Conservation (phyloP, 2,329 filamentous ascomycete genomes). For the Colletotrichum melonis region DNA sequence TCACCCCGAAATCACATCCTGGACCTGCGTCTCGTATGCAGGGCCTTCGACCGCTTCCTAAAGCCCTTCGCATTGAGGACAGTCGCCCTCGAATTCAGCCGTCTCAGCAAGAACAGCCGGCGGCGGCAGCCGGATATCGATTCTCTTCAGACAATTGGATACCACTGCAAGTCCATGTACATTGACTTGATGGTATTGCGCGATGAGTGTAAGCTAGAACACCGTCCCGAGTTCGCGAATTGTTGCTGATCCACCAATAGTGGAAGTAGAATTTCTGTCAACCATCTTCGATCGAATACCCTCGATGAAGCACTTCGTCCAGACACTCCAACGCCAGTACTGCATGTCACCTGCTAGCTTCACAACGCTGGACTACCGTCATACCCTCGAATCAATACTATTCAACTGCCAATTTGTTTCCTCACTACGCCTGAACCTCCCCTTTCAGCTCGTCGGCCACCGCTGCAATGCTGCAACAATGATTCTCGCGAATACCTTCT, state of each 20-base stretch:
- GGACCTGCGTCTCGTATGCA: constrained; percentile 60
- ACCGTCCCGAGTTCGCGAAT: background rate
- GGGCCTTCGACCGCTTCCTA: constrained; percentile 58
- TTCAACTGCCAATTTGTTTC: constrained; percentile 56
- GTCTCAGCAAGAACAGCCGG: constrained; percentile 53
- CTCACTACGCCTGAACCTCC: constrained; percentile 61
- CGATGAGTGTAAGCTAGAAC: constrained; percentile 55
- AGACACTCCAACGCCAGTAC: constrained; percentile 56
- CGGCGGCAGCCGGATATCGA: constrained; percentile 48
- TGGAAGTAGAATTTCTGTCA: constrained; percentile 60
- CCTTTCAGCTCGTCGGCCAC: constrained; percentile 60
- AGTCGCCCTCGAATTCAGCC: constrained; percentile 61
- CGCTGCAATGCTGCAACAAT: constrained; percentile 60
- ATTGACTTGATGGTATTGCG: constrained; percentile 65
- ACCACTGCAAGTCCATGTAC: constrained; percentile 60
- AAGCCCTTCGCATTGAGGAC: constrained; percentile 59
- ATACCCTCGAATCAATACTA: constrained; percentile 54
- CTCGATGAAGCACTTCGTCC: constrained; percentile 57
- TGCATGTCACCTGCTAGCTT: constrained; percentile 62
- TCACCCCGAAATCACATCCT: constrained; percentile 58
- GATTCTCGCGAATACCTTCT: constrained; percentile 64
- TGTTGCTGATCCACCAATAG: constrained; percentile 42
- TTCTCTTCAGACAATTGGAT: constrained; percentile 57
- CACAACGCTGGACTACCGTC: constrained; percentile 59
- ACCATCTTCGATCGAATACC: constrained; percentile 58